Base-by-base conservation (phyloP, 345 rosid genomes). In the Diplotaxis tenuifolia region DNA sequence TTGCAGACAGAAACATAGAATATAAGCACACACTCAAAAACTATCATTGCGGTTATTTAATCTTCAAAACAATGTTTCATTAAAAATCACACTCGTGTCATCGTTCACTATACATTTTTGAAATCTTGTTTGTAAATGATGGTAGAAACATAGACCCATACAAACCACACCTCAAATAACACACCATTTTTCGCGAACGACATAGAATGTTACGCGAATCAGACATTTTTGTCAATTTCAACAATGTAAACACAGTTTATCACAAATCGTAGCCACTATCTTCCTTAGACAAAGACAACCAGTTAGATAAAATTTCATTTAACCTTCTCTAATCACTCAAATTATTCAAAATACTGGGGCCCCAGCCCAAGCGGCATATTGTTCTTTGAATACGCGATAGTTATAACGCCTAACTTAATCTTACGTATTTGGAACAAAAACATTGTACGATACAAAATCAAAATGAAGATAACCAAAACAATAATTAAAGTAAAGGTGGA, bases 401-500 rank as follows among this genome's bases (percentile, higher is more conserved):
- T 40, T 40, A 40, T 14, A 40, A 12, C 18, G 54, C 54, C 20
- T 16, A 47, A 18, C 40, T 65, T 66, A 31, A 66, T 12, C 20
- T 36, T n/a, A 55, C 22, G 22, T 34, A 3, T 54, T 8, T 45
- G 18, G 52, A 10, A 18, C 27, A 23, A n/a, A 32, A 55, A 14
- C 23, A 55, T 15, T 68, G 25, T 34, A 19, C 19, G 10, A 59
- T 40, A 32, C n/a, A 61, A 62, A 59, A 45, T 12, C 7, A 12
- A 61, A 29, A 71, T 15, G 36, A 29, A 58, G 28, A 42, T 20
- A 49, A 57, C 25, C 21, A 28, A 66, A 64, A 22, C 52, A 67
- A 65, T 66, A 71, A 65, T 58, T 47, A 71, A 77, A 71, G 68
- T 59, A 59, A 16, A 27, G 54, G 76, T 77, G 77, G 80, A 59